Conservation (phyloP, 2,329 filamentous ascomycete genomes). For the Xenoacremonium recifei region DNA sequence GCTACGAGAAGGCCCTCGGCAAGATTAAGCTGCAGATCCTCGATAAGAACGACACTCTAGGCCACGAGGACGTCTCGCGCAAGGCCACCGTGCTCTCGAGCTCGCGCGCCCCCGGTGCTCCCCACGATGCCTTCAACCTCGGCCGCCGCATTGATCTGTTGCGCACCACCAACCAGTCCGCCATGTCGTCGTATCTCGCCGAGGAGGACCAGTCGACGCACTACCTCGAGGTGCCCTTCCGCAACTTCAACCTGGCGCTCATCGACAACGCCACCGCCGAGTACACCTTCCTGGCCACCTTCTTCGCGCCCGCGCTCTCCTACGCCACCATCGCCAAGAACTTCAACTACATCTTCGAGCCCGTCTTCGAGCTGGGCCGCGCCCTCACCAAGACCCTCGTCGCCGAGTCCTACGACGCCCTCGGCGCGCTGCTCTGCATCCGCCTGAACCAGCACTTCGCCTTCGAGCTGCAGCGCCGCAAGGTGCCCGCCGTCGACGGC, state of each 20-base stretch:
- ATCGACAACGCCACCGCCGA: slow-evolving; percentile 93
- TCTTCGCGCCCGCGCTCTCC: slow-evolving; percentile 78
- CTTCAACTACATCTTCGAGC: slow-evolving; percentile 85
- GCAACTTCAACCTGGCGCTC: slow-evolving; percentile 90
- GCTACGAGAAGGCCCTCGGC: slow-evolving; percentile 80
- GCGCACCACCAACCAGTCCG: slow-evolving; percentile 68
- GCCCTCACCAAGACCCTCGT: slow-evolving; percentile 73
- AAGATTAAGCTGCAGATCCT: slow-evolving; percentile 81
- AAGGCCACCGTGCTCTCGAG: slow-evolving; percentile 59
- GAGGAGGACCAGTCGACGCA: slow-evolving; percentile 86
- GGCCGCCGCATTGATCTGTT: slow-evolving; percentile 84
- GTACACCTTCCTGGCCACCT: slow-evolving; percentile 88
- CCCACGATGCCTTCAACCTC: slow-evolving; percentile 85
- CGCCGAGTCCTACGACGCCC: slow-evolving; percentile 74
- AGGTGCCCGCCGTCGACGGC: slow-evolving; percentile 82
- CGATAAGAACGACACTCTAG: slow-evolving; percentile 81
- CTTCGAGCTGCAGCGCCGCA: slow-evolving; percentile 88
- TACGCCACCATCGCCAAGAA: slow-evolving; percentile 77
- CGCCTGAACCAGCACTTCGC: slow-evolving; percentile 91
- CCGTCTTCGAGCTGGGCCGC: slow-evolving; percentile 83
- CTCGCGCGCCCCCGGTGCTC: slow-evolving; percentile 46
- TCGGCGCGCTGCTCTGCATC: slow-evolving; percentile 88
- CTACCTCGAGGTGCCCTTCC: slow-evolving; percentile 86
- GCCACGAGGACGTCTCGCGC: slow-evolving; percentile 70
- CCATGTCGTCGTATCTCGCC: slow-evolving; percentile 82